Conservation (phyloP, 2,329 filamentous ascomycete species). For the Hypomyces perniciosus region DNA sequence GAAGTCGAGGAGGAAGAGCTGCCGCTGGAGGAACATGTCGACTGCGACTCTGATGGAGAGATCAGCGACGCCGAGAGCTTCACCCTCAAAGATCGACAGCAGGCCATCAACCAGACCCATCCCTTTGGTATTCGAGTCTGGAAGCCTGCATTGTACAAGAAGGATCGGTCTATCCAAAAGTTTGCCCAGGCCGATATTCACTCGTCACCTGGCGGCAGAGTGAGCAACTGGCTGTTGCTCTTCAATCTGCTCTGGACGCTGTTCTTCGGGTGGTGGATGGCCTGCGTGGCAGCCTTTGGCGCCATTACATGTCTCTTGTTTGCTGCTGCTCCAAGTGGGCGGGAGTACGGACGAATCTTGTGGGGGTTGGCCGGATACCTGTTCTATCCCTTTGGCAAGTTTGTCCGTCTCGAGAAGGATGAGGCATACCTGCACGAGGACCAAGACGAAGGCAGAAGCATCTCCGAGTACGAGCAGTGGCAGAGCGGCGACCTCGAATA, state of each 20-base stretch:
- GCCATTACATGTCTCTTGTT: slow-evolving; percentile 75
- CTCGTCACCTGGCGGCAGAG: slow-evolving; percentile 81
- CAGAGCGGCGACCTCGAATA: slow-evolving; percentile 96
- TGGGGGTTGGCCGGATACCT: slow-evolving; percentile 81
- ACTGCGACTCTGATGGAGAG: slow-evolving; percentile 62
- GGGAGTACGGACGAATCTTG: slow-evolving; percentile 79
- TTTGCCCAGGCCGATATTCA: slow-evolving; percentile 96
- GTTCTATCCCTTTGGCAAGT: slow-evolving; percentile 95
- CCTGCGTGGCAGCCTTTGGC: slow-evolving; percentile 65
- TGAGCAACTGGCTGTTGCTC: slow-evolving; percentile 75
- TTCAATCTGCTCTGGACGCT: slow-evolving; percentile 91
- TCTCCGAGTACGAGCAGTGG: slow-evolving; percentile 98
- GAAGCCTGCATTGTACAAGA: slow-evolving; percentile 98
- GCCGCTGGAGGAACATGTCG: slow-evolving; percentile 42
- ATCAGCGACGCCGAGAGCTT: slow-evolving; percentile 95
- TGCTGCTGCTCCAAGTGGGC: slow-evolving; percentile 69
- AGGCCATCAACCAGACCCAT: slow-evolving; percentile 98
- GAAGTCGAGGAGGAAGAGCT: slow-evolving; percentile 36
- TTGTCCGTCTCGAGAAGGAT: slow-evolving; percentile 87
- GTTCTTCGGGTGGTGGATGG: slow-evolving; percentile 94
- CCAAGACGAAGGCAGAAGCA: slow-evolving; percentile 89
- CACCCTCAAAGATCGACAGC: slow-evolving; percentile 91
- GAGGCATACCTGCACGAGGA: slow-evolving; percentile 94
- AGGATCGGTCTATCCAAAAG: slow-evolving; percentile 91
- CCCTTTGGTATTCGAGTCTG: slow-evolving; percentile 98